Evolutionary conservation across 441 rosid species (phyloP).

Genomic region (Populus hybrid): DNA sequence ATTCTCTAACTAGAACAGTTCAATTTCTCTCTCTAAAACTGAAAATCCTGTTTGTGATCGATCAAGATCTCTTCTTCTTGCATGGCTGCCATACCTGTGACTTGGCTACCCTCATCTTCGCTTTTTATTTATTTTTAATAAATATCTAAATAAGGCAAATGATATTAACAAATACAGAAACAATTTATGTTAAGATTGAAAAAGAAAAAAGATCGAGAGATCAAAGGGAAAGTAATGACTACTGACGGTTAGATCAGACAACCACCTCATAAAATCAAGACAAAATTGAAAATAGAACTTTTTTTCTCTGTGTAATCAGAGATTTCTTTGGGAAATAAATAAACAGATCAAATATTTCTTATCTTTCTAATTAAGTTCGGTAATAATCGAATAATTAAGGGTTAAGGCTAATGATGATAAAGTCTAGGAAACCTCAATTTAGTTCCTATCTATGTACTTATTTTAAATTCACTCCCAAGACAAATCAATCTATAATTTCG

Average conservation of each 20-base stretch:
- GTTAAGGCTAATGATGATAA: not conserved
- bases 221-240: not conserved
- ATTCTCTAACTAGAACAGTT: not conserved
- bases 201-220: not conserved
- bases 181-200: not conserved
- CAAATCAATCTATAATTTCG: not conserved
- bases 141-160: not conserved
- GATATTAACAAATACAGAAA: not conserved
- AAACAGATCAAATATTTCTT: not conserved
- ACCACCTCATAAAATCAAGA: conserved; percentile 20
- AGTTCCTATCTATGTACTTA: not conserved
- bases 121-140: not conserved
- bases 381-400: not conserved
- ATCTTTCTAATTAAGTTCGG: not conserved
- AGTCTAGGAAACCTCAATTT: no score
- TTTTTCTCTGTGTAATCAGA: no score
- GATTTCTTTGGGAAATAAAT: no score
- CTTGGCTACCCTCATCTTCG: conserved; percentile 64
- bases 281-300: not conserved
- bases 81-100: conserved; percentile 99
- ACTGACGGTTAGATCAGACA: conserved; percentile 23
- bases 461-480: not conserved
- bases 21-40: not conserved
- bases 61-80: conserved; percentile 87
- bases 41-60: not conserved